Percentiles rank a stretch among this genome's conserved stretches.
Conservation (phyloP, 192 early-diverging fungal genomes). For the Diversispora epigaea region DNA sequence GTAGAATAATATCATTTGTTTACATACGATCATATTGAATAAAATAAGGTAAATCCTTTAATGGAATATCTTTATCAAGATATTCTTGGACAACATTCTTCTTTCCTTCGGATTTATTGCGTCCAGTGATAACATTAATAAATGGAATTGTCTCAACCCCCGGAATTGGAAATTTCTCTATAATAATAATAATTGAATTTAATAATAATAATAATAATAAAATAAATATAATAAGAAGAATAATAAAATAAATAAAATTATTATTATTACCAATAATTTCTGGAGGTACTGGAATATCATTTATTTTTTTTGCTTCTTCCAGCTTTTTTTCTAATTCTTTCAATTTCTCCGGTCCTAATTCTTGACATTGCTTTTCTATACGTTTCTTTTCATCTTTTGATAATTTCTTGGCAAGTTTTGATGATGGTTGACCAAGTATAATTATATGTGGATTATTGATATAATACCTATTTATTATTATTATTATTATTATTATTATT, state of each 20-base stretch:
- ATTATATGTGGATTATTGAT: slow-evolving; percentile 46
- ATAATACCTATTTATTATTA: slow-evolving; percentile 47
- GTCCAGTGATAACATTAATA: slow-evolving; percentile 50
- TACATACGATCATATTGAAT: slow-evolving; percentile 58
- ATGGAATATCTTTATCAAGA: slow-evolving; percentile 44
- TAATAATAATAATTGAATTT: background rate
- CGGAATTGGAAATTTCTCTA: slow-evolving; percentile 54
- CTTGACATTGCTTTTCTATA: slow-evolving; percentile 46
- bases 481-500: too few relatives aligned
- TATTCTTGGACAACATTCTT: slow-evolving; percentile 50
- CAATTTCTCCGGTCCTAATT: slow-evolving; percentile 49
- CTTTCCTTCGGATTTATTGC: slow-evolving; percentile 38
- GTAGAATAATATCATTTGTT: background rate
- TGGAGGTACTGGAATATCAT: slow-evolving; percentile 53
- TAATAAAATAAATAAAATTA: background rate
- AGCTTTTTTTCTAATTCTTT: slow-evolving; percentile 48
- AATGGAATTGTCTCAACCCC: slow-evolving; percentile 52
- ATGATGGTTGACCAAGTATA: slow-evolving; percentile 56
- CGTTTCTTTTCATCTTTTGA: slow-evolving; percentile 53
- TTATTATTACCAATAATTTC: slow-evolving; percentile 45
- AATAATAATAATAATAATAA: background rate
- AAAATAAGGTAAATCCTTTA: slow-evolving; percentile 49
- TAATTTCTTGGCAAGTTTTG: slow-evolving; percentile 49
- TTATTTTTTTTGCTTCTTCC: slow-evolving; percentile 49
- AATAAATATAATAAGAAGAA: background rate